Conservation (phyloP, 371 early-diverging fungal species). For the Rhizopus microsporus region DNA sequence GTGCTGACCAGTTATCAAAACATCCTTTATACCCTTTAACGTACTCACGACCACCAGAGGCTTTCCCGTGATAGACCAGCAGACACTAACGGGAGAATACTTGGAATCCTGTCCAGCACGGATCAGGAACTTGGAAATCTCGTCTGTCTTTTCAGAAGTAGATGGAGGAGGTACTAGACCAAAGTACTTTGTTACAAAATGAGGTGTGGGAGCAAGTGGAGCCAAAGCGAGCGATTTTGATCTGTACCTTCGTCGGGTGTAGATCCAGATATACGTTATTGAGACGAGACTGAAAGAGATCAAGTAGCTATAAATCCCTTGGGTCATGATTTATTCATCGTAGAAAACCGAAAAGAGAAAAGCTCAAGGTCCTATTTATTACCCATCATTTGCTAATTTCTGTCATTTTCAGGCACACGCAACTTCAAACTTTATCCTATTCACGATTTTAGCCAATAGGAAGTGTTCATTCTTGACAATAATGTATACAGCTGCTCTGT, state of each 20-base stretch:
- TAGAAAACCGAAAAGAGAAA: background rate
- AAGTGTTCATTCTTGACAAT: background rate
- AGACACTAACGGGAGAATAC: constrained; percentile 40
- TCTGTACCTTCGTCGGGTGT: constrained; percentile 26
- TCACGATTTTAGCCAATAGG: constrained; percentile 25
- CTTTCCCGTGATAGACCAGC: constrained; percentile 42
- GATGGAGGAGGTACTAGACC: constrained; percentile 47
- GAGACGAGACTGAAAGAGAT: background rate
- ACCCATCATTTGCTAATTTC: too few species aligned
- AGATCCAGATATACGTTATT: constrained; percentile 9
- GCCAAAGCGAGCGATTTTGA: constrained; percentile 27
- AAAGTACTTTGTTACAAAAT: constrained; percentile 36
- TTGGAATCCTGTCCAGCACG: constrained; percentile 32
- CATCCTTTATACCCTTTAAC: constrained; percentile 45
- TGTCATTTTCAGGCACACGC: too few species aligned
- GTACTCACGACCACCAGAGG: constrained; percentile 47
- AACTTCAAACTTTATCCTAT: constrained; percentile 18
- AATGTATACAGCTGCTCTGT: too few species aligned
- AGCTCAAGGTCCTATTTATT: background rate
- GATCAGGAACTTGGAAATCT: constrained; percentile 42
- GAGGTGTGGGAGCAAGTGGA: constrained; percentile 30
- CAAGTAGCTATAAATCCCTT: background rate
- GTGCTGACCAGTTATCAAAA: constrained; percentile 44
- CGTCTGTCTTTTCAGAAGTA: constrained; percentile 27
- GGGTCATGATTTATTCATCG: background rate